Conservation (phyloP, 805 yeast species). For the Saccharomycopsis fodiens region DNA sequence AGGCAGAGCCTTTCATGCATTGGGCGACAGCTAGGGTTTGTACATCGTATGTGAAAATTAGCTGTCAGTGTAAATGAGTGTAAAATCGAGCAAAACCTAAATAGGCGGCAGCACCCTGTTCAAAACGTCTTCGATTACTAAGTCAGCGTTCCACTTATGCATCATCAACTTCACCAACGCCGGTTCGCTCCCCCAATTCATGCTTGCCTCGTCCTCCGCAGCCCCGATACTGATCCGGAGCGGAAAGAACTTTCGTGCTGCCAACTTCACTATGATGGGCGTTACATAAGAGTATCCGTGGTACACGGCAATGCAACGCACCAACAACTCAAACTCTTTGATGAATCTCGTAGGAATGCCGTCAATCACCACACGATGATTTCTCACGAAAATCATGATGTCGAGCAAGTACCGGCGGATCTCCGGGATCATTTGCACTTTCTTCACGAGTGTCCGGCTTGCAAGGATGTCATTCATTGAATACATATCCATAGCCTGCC, state of each 20-base stretch:
- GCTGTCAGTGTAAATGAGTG: too few species aligned
- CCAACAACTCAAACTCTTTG: slow-evolving; percentile 34
- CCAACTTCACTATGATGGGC: slow-evolving; percentile 45
- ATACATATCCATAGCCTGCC: background rate
- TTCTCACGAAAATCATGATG: slow-evolving; percentile 42
- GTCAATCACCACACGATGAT: slow-evolving; percentile 44
- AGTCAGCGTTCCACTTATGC: slow-evolving; percentile 37
- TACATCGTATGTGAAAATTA: too few species aligned
- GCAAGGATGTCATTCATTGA: slow-evolving; percentile 4
- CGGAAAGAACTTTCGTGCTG: slow-evolving; percentile 43
- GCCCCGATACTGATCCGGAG: slow-evolving; percentile 33
- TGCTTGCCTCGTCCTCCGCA: slow-evolving; percentile 42
- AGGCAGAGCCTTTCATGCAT: too few species aligned
- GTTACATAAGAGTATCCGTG: slow-evolving; percentile 37
- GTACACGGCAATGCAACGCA: slow-evolving; percentile 35
- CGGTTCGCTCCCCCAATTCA: slow-evolving; percentile 50
- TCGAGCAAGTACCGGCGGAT: slow-evolving; percentile 49
- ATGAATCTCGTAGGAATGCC: slow-evolving; percentile 45
- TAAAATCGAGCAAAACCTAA: too few species aligned
- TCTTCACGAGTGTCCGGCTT: slow-evolving; percentile 15
- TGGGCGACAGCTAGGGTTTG: too few species aligned
- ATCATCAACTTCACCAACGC: slow-evolving; percentile 35
- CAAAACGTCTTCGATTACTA: slow-evolving; percentile 46
- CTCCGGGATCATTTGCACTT: slow-evolving; percentile 39
- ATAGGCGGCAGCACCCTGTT: slow-evolving; percentile 45